These are phyloP conservation scores for Maudiozyma serrabonitensis DNA, from an alignment of 805 yeast genomes.

Conservation along the genomic window DNA sequence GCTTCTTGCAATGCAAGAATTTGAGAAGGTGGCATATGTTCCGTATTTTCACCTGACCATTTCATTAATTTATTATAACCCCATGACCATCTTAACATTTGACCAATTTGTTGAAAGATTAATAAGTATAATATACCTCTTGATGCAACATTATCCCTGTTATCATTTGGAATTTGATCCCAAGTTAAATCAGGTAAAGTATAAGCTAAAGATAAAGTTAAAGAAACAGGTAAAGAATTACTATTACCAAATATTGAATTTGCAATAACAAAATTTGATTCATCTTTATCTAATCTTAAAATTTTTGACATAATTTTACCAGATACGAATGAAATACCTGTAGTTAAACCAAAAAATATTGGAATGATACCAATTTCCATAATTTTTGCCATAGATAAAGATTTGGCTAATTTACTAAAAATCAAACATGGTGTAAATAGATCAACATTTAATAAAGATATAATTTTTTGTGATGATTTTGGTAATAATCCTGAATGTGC, in stretches of 20 bases:
- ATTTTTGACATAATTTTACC: slow-evolving; percentile 47
- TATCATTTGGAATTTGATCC: slow-evolving; percentile 62
- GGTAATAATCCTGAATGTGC: slow-evolving; percentile 64
- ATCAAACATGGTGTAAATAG: slow-evolving; percentile 92
- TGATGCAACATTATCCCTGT: slow-evolving; percentile 60
- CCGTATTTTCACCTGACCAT: slow-evolving; percentile 30
- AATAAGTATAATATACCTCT: slow-evolving; percentile 67
- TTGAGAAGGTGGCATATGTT: slow-evolving; percentile 26
- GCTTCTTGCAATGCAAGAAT: slow-evolving; percentile 13
- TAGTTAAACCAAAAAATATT: slow-evolving; percentile 70
- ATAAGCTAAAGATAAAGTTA: slow-evolving; percentile 69
- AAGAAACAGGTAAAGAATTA: slow-evolving; percentile 86
- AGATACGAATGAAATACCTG: slow-evolving; percentile 59
- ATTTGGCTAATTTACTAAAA: slow-evolving; percentile 65
- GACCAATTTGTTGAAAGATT: slow-evolving; percentile 77
- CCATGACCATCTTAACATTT: slow-evolving; percentile 79
- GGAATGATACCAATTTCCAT: slow-evolving; percentile 80
- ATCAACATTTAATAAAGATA: slow-evolving; percentile 76
- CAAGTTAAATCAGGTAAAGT: slow-evolving; percentile 67
- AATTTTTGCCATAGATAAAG: slow-evolving; percentile 64
- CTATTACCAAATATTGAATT: slow-evolving; percentile 97
- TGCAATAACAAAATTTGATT: slow-evolving; percentile 85
- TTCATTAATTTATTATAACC: slow-evolving; percentile 65
- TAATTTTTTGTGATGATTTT: slow-evolving; percentile 63
- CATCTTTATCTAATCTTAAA: slow-evolving; percentile 56